A percentile compares a stretch with the other conserved stretches of the same genome.
phyloP scores from a whole-genome alignment of 2,329 filamentous ascomycete genomes.

The Diaporthe longicolla region DNA sequence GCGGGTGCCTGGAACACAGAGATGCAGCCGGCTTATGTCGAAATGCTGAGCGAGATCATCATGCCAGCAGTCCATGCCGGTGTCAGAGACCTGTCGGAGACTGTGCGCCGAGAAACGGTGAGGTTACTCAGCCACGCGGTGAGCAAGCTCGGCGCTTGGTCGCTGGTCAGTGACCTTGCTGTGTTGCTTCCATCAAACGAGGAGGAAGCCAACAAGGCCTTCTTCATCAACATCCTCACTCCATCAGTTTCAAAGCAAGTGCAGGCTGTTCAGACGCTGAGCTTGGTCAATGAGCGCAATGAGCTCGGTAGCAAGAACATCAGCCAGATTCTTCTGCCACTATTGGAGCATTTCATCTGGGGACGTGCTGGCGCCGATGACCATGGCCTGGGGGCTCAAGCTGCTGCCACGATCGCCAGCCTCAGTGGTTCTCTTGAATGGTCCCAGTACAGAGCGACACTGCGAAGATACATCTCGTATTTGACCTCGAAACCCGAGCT shows the following conservation, averaged over 20 bases:
- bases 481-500: slow-evolving; percentile 84
- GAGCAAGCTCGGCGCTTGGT: slow-evolving; percentile 77
- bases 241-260: slow-evolving; percentile 90
- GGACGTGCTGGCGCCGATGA: slow-evolving; percentile 82
- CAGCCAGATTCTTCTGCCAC: slow-evolving; percentile 87
- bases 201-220: slow-evolving; percentile 79
- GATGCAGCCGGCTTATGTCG: slow-evolving; percentile 64
- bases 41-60: slow-evolving; percentile 74
- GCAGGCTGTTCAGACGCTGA: slow-evolving; percentile 84
- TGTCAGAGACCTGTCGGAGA: slow-evolving; percentile 83
- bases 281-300: slow-evolving; percentile 74
- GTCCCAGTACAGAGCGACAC: slow-evolving; percentile 88
- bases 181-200: slow-evolving; percentile 72
- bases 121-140: slow-evolving; percentile 85
- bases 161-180: slow-evolving; percentile 80
- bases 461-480: slow-evolving; percentile 87
- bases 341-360: slow-evolving; percentile 95
- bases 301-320: slow-evolving; percentile 83
- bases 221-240: slow-evolving; percentile 93
- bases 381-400: slow-evolving; percentile 88
- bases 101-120: slow-evolving; percentile 86
- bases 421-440: slow-evolving; percentile 86
- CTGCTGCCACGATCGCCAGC: slow-evolving; percentile 83
- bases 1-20: slow-evolving; percentile 58
- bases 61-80: slow-evolving; percentile 84